Conservation (phyloP, 2,329 filamentous ascomycete species). For the Uncinocarpus reesii region DNA sequence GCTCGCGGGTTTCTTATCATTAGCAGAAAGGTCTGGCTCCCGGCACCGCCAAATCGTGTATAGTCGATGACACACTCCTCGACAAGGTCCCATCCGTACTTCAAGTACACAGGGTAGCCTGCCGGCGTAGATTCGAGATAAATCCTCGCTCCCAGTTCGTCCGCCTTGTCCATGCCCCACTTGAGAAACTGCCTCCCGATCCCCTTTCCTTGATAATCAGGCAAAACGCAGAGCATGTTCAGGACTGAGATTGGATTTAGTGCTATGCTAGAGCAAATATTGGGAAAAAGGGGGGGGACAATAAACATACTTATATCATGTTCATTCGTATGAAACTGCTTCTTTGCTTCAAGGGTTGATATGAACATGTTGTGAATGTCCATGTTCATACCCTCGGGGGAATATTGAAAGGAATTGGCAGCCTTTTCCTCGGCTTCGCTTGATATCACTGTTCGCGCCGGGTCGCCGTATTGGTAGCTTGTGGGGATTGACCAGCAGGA, state of each 20-base stretch:
- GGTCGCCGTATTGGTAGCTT: background rate
- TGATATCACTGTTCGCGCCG: background rate
- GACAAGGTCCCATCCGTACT: constrained; percentile 2
- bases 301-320: constrained; percentile 6
- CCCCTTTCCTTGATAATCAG: constrained; percentile 2
- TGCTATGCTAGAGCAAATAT: no score
- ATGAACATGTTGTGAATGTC: background rate
- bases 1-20: constrained; percentile 1
- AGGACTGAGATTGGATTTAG: no score
- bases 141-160: background rate
- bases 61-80: constrained; percentile 6
- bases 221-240: constrained; percentile 4
- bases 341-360: background rate
- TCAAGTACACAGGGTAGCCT: constrained; percentile 1
- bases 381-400: background rate
- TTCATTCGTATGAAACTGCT: background rate
- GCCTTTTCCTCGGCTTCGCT: background rate
- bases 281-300: background rate
- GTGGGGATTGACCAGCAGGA: constrained; percentile 1
- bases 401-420: background rate
- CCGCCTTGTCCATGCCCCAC: constrained; percentile 8
- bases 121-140: constrained; percentile 8
- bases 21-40: background rate
- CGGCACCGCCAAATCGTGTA: background rate
- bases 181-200: constrained; percentile 1